Conservation (phyloP, 2,329 filamentous ascomycete species). For the Dactylellina haptotyla region DNA sequence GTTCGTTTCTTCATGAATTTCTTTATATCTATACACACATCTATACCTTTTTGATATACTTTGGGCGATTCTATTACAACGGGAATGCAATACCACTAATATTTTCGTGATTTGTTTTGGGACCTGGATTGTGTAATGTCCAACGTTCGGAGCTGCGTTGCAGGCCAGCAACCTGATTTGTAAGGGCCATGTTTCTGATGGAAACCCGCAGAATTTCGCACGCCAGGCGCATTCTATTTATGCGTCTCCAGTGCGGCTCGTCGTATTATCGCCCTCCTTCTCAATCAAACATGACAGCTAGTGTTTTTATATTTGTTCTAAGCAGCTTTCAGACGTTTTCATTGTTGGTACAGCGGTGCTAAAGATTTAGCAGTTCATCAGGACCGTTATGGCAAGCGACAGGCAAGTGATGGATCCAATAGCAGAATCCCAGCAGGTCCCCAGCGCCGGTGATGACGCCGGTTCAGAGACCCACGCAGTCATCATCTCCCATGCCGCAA, state of each 20-base stretch:
- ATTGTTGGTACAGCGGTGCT: no score
- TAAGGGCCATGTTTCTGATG: slow-evolving; percentile 38
- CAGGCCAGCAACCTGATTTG: slow-evolving; percentile 27
- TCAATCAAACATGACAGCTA: no score
- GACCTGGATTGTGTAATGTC: not conserved
- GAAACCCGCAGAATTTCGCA: slow-evolving; percentile 41
- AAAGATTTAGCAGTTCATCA: no score
- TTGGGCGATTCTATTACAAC: no score
- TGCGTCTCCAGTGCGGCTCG: not conserved
- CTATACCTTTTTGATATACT: no score
- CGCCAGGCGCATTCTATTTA: not conserved
- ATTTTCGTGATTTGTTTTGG: not conserved
- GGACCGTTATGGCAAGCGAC: not conserved
- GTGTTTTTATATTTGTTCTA: no score
- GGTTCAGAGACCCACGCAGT: slow-evolving; percentile 63
- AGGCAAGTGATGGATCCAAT: slow-evolving; percentile 20
- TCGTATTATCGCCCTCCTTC: no score
- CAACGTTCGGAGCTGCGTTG: slow-evolving; percentile 15
- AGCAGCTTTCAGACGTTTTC: no score
- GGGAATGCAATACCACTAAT: no score
- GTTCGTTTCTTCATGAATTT: not conserved
- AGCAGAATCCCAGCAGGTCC: not conserved
- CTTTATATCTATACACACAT: no score
- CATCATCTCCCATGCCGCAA: slow-evolving; percentile 63
- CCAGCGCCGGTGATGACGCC: not conserved